phyloP scores from a whole-genome alignment of 805 yeast genomes.

The Yarrowia sp. region DNA sequence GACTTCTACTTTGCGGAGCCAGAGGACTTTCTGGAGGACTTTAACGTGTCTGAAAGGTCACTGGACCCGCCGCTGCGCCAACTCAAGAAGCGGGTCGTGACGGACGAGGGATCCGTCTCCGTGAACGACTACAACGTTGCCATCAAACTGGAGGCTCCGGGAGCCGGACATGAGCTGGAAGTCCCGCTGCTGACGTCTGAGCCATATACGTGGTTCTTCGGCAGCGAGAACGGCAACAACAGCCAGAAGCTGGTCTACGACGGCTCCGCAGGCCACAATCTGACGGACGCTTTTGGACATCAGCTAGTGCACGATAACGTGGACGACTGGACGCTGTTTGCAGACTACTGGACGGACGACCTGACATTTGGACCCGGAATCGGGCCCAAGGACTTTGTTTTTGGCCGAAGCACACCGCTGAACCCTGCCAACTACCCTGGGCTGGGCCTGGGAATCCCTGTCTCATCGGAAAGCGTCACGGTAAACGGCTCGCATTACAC shows the following conservation, averaged over 20 bases:
- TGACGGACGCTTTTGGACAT: not conserved
- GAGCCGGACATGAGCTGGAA: not conserved
- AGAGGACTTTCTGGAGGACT: not conserved
- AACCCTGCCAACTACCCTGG: not conserved
- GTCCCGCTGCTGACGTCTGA: not conserved
- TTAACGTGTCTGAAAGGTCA: not conserved
- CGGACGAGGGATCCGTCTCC: not conserved
- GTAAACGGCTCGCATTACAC: not conserved
- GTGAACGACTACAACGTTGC: not conserved
- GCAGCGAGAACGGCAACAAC: constrained; percentile 4
- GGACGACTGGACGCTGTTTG: constrained; percentile 9
- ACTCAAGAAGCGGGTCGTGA: constrained; percentile 3
- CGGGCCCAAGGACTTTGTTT: not conserved
- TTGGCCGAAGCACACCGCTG: not conserved
- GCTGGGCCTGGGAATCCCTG: constrained; percentile 5
- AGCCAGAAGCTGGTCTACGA: not conserved
- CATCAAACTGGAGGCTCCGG: not conserved
- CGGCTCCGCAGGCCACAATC: not conserved
- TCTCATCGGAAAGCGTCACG: not conserved
- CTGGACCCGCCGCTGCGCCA: not conserved
- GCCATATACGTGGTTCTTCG: constrained; percentile 6
- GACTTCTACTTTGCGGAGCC: not conserved
- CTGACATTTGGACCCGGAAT: not conserved
- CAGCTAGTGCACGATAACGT: not conserved
- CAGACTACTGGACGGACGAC: constrained; percentile 16